These are phyloP conservation scores for Stentor coeruleus DNA, from an alignment of 73 alveolate species.

Conservation along the genomic window DNA sequence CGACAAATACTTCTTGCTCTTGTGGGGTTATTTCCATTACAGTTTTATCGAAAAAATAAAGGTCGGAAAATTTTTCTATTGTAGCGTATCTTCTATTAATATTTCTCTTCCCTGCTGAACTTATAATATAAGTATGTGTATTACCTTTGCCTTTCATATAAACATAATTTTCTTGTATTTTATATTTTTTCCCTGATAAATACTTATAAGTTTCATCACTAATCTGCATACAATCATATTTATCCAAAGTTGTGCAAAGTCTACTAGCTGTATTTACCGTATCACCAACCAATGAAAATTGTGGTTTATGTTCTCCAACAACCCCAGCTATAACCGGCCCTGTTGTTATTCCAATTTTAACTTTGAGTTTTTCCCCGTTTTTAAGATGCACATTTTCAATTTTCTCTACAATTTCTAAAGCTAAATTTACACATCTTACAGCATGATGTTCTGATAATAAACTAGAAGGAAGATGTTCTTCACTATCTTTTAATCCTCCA, in stretches of 20 bases:
- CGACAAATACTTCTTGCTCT: neutral
- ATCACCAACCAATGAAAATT: constrained; percentile 97
- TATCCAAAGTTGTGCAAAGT: constrained; percentile 41
- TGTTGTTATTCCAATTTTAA: constrained; percentile 93
- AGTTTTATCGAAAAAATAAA: neutral
- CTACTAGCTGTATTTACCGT: constrained; percentile 98
- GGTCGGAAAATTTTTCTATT: neutral
- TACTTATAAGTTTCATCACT: neutral
- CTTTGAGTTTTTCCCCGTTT: constrained; percentile 17
- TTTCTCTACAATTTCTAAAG: neutral
- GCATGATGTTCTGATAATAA: neutral
- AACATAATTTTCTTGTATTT: constrained; percentile 29
- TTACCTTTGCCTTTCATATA: constrained; percentile 51
- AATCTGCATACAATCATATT: constrained; percentile 13
- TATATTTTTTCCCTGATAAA: neutral
- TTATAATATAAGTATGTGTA: constrained; percentile 28
- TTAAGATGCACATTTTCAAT: constrained; percentile 14
- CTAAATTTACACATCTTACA: neutral
- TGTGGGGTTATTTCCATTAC: neutral
- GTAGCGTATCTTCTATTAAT: neutral
- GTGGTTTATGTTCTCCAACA: constrained; percentile 97
- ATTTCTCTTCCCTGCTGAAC: neutral
- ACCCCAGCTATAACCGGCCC: constrained; percentile 99
- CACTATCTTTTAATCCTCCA: constrained; percentile 77
- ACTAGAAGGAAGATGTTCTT: constrained; percentile 7